Percentiles rank a stretch among this genome's conserved stretches.
phyloP scores from a whole-genome alignment of 495 filamentous ascomycete species.

The Tuber brumale region DNA sequence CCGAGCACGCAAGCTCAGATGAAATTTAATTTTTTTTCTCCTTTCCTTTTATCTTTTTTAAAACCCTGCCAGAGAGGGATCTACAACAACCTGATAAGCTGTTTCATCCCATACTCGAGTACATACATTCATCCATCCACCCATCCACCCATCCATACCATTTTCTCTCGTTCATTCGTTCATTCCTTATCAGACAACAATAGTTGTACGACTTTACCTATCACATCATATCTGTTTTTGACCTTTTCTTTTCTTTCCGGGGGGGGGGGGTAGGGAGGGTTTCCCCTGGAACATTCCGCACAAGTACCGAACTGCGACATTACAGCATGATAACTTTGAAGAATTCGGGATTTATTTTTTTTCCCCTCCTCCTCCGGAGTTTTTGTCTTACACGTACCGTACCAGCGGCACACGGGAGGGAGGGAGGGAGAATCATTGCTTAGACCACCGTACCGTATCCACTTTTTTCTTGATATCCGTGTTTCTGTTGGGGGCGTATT shows the following conservation, averaged over 20 bases:
- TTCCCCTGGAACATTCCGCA: not conserved
- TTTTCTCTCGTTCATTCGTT: not conserved
- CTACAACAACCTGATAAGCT: not conserved
- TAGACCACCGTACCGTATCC: too few relatives aligned
- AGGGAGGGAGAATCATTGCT: too few relatives aligned
- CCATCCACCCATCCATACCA: not conserved
- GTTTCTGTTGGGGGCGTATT: too few relatives aligned
- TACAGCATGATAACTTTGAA: not conserved
- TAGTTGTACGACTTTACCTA: not conserved
- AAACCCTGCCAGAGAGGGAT: not conserved
- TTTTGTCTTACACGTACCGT: too few relatives aligned
- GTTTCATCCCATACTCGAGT: not conserved
- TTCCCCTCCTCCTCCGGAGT: not conserved
- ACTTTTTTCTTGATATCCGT: too few relatives aligned
- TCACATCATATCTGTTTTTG: not conserved
- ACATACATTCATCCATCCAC: not conserved
- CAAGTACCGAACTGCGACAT: not conserved
- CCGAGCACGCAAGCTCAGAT: not conserved
- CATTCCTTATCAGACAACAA: not conserved
- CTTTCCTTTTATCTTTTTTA: not conserved
- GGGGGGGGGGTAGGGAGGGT: too few relatives aligned
- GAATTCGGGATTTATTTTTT: not conserved
- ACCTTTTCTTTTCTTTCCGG: not conserved
- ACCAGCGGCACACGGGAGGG: too few relatives aligned
- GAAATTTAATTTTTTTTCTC: not conserved